Conservation (phyloP, 306 rosid species). For the Casuarina glauca region DNA sequence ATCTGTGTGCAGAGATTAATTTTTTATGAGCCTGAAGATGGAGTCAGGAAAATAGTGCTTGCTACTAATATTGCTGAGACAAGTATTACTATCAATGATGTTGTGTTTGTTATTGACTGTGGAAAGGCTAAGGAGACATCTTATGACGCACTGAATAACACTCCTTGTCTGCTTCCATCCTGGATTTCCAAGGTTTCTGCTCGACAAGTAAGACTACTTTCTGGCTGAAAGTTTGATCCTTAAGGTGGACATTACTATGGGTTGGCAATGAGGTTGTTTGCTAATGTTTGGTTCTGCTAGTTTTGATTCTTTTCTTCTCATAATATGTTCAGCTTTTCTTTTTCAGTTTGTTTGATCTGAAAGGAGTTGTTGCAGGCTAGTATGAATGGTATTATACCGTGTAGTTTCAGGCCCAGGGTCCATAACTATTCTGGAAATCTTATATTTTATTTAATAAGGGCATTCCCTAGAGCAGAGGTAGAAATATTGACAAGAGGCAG, state of each 20-base stretch:
- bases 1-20: constrained; percentile 75
- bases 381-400: constrained; percentile 5
- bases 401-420: not conserved
- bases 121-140: constrained; percentile 99
- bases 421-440: not conserved
- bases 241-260: constrained; percentile 5
- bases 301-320: not conserved
- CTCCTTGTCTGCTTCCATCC: constrained; percentile 96
- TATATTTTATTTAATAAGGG: not conserved
- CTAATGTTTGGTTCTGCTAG: constrained; percentile 13
- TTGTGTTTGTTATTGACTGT: constrained; percentile 92
- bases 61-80: constrained; percentile 99
- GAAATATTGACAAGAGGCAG: not conserved
- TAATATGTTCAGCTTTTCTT: constrained; percentile 1
- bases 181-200: constrained; percentile 98
- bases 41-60: constrained; percentile 89
- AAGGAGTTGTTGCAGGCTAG: not conserved
- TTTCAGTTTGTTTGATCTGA: not conserved
- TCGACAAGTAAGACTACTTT: constrained; percentile 73
- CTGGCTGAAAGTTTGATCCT: constrained; percentile 35
- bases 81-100: constrained; percentile 89
- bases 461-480: not conserved
- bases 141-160: constrained; percentile 93
- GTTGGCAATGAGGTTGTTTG: not conserved
- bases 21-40: constrained; percentile 76